Conservation (phyloP, 2,329 filamentous ascomycete species). For the Claviceps pusilla region DNA sequence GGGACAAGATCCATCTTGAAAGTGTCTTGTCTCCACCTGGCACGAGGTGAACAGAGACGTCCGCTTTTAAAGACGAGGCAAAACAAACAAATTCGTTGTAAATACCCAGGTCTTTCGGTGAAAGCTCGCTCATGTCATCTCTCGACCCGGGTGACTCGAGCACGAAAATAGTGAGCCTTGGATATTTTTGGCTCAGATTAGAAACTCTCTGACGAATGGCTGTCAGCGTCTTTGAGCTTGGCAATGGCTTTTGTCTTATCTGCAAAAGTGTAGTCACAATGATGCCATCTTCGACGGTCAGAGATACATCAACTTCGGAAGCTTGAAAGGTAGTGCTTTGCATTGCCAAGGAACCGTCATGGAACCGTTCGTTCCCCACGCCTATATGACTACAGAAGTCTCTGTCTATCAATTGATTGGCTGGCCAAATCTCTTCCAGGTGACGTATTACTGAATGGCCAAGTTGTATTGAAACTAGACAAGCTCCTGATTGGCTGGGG, state of each 20-base stretch:
- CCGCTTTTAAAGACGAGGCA: conserved; percentile 23
- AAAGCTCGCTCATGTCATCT: conserved; percentile 25
- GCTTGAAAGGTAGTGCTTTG: conserved; percentile 15
- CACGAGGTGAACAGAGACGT: conserved; percentile 29
- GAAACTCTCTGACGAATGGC: conserved; percentile 41
- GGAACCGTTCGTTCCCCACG: conserved; percentile 18
- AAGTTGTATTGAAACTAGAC: conserved; percentile 38
- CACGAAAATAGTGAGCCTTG: conserved; percentile 52
- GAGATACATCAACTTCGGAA: conserved; percentile 55
- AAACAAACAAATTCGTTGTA: conserved; percentile 38
- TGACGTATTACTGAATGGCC: conserved; percentile 32
- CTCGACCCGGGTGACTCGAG: conserved; percentile 33
- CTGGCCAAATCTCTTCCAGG: conserved; percentile 33
- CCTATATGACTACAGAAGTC: conserved; percentile 27
- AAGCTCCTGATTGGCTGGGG: conserved; percentile 9
- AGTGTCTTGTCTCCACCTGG: conserved; percentile 35
- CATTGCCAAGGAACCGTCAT: conserved; percentile 5
- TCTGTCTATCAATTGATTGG: conserved; percentile 42
- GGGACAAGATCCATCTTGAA: conserved; percentile 37
- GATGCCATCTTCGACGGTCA: conserved; percentile 55
- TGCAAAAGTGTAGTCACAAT: conserved; percentile 57
- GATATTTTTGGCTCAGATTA: conserved; percentile 43
- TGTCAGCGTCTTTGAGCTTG: conserved; percentile 26
- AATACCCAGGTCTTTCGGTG: conserved; percentile 25
- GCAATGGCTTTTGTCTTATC: conserved; percentile 55